Conservation (phyloP, 2,329 filamentous ascomycete species). For the Trichoderma guizhouense region DNA sequence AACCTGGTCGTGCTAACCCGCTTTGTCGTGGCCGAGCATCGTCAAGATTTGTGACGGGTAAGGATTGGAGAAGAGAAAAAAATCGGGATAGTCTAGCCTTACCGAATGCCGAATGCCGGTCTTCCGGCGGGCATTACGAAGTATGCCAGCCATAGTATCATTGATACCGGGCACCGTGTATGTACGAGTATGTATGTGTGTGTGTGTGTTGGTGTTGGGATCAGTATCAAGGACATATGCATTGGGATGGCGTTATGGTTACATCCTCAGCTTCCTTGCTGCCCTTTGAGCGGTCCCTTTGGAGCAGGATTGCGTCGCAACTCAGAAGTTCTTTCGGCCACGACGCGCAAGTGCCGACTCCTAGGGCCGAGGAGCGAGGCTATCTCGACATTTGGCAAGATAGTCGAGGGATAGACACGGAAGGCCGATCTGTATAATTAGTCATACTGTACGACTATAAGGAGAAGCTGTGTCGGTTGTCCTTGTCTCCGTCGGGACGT, state of each 20-base stretch:
- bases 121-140: neutral
- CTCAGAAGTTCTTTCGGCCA: constrained; percentile 5
- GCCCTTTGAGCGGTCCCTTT: neutral
- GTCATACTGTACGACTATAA: neutral
- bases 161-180: neutral
- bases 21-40: neutral
- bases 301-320: neutral
- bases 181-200: too few relatives aligned
- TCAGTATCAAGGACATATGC: neutral
- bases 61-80: neutral
- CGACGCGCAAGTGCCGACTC: neutral
- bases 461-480: neutral
- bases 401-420: neutral
- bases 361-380: neutral
- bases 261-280: constrained; percentile 3
- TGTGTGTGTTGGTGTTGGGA: neutral
- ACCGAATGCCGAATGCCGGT: constrained; percentile 15
- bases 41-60: neutral
- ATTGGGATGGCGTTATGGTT: constrained; percentile 3
- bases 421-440: neutral
- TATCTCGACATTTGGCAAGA: neutral
- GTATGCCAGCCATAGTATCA: neutral
- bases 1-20: neutral
- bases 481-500: neutral
- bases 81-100: constrained; percentile 5